Base-by-base conservation (phyloP, 129 eudicot genomes). In the Cynara cardunculus region DNA sequence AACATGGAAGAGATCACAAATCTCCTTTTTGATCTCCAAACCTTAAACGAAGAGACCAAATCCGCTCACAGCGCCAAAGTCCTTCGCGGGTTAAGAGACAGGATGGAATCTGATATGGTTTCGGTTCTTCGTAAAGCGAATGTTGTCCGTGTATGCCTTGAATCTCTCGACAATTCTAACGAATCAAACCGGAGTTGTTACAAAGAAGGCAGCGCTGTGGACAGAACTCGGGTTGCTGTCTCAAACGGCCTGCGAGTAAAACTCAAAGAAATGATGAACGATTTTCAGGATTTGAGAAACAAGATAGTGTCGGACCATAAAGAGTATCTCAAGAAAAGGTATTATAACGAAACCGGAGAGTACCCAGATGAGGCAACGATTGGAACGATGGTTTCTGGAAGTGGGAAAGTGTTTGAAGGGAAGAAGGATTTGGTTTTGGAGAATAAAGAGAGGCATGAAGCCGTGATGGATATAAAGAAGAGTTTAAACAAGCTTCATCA, bases 401-500 rank as follows among this genome's bases (percentile, higher is more conserved):
- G 66, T 69, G 92, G 86, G 78, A 75, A 86, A 73, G 76, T 89
- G 73, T 83, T 83, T 39, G 90, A 83, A 41, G 92, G 83, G 74
- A 80, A 82, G 61, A 71, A 46, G 27, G 93, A 88, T 69, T 5
- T 79, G 86, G 80, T 84, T 64, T 62, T 86, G 85, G 98, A 91
- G 83, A 86, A 81, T 32, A 85, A 85, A 65, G 95, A 90, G 80
- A 90, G 97, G 81, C 85, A 94, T 61, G 94, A 90, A 80, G 92
- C 91, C 56, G 91, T 88, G 56, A 82, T 79, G 91, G 97, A 90
- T 61, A 76, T 87, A 22, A 77, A 84, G 78, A 87, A 80, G 75
- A 94, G 99, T 78, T 86, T 94, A 92, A 80, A 87, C 34, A 88
- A 81, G 75, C 91, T 94, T 78, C 98, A 94, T 86, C 98, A 92